Conservation (phyloP, 352 stramenopile genomes). For the Phytopythium cucurbitacearum region DNA sequence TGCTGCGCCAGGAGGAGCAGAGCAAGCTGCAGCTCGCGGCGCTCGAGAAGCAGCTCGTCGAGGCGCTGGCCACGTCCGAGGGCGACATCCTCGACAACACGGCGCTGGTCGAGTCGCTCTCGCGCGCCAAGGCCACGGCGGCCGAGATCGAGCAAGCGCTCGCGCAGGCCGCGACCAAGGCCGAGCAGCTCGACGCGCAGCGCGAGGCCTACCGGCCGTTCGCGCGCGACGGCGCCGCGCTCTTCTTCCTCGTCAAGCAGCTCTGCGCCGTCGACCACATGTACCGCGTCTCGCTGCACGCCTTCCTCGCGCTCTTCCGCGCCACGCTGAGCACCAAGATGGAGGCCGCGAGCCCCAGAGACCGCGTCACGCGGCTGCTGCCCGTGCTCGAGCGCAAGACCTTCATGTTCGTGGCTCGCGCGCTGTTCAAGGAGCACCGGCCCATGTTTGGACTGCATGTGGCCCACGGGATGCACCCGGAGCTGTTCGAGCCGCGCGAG, state of each 20-base stretch:
- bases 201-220: conserved; percentile 90
- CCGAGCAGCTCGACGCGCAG: conserved; percentile 90
- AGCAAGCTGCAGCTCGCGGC: conserved; percentile 92
- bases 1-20: conserved; percentile 91
- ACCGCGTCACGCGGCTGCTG: conserved; percentile 80
- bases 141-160: conserved; percentile 90
- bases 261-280: conserved; percentile 92
- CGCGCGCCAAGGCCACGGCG: conserved; percentile 90
- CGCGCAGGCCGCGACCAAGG: conserved; percentile 86
- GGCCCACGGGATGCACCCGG: conserved; percentile 89
- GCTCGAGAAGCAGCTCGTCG: conserved; percentile 92
- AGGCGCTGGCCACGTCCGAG: conserved; percentile 90
- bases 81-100: conserved; percentile 96
- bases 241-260: conserved; percentile 94
- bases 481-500: conserved; percentile 92
- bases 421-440: conserved; percentile 92
- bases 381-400: conserved; percentile 87
- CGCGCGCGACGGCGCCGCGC: conserved; percentile 79
- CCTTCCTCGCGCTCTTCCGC: conserved; percentile 88
- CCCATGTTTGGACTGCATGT: conserved; percentile 94
- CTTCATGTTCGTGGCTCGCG: conserved; percentile 90
- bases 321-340: conserved; percentile 80
- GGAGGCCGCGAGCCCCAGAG: conserved; percentile 63
- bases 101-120: conserved; percentile 92
- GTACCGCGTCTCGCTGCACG: conserved; percentile 93